Base-by-base conservation (phyloP, 2,329 filamentous ascomycete species). In the Fusarium falciforme region DNA sequence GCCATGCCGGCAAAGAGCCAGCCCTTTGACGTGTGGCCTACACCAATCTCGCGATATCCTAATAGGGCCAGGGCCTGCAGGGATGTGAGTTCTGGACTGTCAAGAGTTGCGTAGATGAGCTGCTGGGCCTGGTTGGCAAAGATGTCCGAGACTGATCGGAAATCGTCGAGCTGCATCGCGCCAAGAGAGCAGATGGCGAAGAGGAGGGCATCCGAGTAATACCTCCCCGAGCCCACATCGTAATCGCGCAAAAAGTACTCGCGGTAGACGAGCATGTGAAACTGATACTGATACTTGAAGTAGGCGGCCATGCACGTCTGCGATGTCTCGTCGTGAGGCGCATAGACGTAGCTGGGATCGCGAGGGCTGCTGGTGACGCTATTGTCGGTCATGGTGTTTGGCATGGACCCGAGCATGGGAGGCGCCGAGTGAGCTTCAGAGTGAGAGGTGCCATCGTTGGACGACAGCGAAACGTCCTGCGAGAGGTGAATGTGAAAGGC, bases 1-100 rank as follows among this genome's bases (percentile, higher is more conserved):
- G 86, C 85, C 85, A 88, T 87, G 55, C 86, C 86, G 31, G 85
- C 87, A 61, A 86, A 87, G 2, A 88, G 78, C 86, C 86, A 88
- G 14, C 86, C 86, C 62, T 86, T 88, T 20, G 85, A 87, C 3
- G 82, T 79, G n/a, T 83, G 82, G 0, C 86, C 85, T 25, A 83
- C 82, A 5, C 86, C 86, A 47, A 87, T 87, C 67, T 86, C 85
- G 17, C 83, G 81, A 64, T 88, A 85, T 11, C 85, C 84, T 2
- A 88, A 67, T 1, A 88, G 71, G 6, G 85, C 79, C 16, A 88
- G 76, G 1, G 85, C 83, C 66, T 87, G 84, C 10, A 87, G 75
- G 11, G 84, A 84, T 9, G 86, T 87, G 20, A 88, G 80, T 61
- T 87, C 84, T 10, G 86, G 86, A 17, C 79, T 81, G 66, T 87